Evolutionary conservation across 192 early-diverging fungal species (phyloP).

Genomic region (Coemansia interrupta): DNA sequence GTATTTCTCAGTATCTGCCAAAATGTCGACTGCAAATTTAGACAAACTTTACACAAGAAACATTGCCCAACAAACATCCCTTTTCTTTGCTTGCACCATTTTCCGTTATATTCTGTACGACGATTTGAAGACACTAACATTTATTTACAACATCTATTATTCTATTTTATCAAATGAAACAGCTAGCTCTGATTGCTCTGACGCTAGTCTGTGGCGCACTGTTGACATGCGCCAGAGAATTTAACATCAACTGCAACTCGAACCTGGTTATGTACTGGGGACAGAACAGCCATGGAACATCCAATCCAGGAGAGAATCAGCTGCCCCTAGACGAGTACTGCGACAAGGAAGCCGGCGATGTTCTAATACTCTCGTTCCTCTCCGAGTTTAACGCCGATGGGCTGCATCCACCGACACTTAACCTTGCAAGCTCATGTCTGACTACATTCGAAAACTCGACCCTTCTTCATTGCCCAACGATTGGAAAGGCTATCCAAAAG

Average conservation of each 20-base stretch:
- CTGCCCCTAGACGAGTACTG: constrained; percentile 61
- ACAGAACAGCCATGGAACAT: constrained; percentile 56
- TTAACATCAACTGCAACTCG: constrained; percentile 52
- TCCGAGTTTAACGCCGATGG: constrained; percentile 62
- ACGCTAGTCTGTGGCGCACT: constrained; percentile 21
- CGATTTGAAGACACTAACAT: background rate
- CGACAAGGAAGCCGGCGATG: constrained; percentile 50
- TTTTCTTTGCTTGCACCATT: no score
- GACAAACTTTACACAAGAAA: no score
- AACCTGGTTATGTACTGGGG: constrained; percentile 63
- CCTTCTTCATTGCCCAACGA: constrained; percentile 64
- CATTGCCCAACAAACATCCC: no score
- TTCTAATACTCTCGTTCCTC: constrained; percentile 62
- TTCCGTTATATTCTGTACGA: no score
- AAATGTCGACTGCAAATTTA: no score
- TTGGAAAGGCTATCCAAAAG: constrained; percentile 62
- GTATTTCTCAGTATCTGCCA: no score
- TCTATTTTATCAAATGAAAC: constrained; percentile 16
- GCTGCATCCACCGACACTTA: constrained; percentile 58
- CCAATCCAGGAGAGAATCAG: constrained; percentile 44
- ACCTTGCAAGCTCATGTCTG: constrained; percentile 67
- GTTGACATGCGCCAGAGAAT: constrained; percentile 26
- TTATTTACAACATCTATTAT: background rate
- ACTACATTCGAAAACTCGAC: constrained; percentile 57
- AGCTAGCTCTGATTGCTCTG: constrained; percentile 9